Conservation (phyloP, 805 yeast species). For the Schwanniomyces polymorphus region DNA sequence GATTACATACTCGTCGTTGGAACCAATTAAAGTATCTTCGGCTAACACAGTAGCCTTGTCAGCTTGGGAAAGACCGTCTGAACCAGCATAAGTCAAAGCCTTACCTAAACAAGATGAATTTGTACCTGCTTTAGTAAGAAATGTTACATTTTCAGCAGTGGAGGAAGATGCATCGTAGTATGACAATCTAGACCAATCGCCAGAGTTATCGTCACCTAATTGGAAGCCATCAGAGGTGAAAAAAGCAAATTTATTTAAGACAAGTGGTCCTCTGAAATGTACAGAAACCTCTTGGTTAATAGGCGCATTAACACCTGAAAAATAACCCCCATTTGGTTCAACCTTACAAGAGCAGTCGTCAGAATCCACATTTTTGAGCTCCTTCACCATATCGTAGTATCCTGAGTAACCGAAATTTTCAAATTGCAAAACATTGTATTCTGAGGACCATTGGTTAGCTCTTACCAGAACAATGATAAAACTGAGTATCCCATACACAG, state of each 20-base stretch:
- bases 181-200: slow-evolving; percentile 59
- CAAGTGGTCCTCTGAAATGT: slow-evolving; percentile 76
- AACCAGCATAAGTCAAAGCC: slow-evolving; percentile 62
- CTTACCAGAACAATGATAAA: not conserved
- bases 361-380: slow-evolving; percentile 39
- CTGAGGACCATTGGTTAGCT: not conserved
- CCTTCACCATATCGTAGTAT: slow-evolving; percentile 46
- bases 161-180: slow-evolving; percentile 53
- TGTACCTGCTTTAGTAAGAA: slow-evolving; percentile 62
- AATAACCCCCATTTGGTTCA: slow-evolving; percentile 34
- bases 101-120: slow-evolving; percentile 65
- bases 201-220: slow-evolving; percentile 30
- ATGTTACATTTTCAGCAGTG: slow-evolving; percentile 63
- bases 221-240: slow-evolving; percentile 49
- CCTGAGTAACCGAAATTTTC: slow-evolving; percentile 59
- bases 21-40: slow-evolving; percentile 47
- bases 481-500: not conserved
- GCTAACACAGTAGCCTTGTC: slow-evolving; percentile 47
- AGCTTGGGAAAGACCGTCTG: slow-evolving; percentile 55
- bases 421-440: slow-evolving; percentile 36
- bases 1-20: slow-evolving; percentile 61
- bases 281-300: slow-evolving; percentile 68
- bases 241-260: slow-evolving; percentile 59
- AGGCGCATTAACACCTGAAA: slow-evolving; percentile 66
- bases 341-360: slow-evolving; percentile 50